phyloP scores from a whole-genome alignment of 768 basidiomycete genomes.

The Pleurotus giganteus region DNA sequence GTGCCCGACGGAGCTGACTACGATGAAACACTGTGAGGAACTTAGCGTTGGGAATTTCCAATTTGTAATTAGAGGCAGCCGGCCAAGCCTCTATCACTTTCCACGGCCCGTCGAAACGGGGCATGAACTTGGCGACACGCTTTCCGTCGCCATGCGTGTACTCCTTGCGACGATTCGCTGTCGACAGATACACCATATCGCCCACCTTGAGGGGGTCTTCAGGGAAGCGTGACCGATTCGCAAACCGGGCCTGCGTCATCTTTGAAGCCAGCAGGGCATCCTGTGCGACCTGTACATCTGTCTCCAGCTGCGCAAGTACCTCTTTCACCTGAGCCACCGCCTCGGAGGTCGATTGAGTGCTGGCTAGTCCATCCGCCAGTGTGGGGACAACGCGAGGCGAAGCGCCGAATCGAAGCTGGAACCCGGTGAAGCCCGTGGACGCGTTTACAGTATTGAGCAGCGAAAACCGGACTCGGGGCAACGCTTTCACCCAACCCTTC shows the following conservation, averaged over 20 bases:
- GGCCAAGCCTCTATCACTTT: constrained; percentile 16
- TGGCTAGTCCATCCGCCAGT: constrained; percentile 13
- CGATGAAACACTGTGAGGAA: too few relatives aligned
- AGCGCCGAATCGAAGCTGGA: constrained; percentile 25
- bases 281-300: constrained; percentile 20
- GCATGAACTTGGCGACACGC: constrained; percentile 34
- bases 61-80: constrained; percentile 20
- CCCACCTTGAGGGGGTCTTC: constrained; percentile 20
- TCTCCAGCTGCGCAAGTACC: constrained; percentile 3
- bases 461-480: constrained; percentile 26
- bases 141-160: constrained; percentile 20
- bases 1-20: neutral
- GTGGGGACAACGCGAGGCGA: constrained; percentile 24
- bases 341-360: too few relatives aligned
- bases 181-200: constrained; percentile 10
- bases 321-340: constrained; percentile 12
- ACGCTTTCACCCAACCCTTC: constrained; percentile 23
- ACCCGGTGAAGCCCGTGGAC: constrained; percentile 28
- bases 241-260: constrained; percentile 18
- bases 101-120: constrained; percentile 28
- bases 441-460: constrained; percentile 30
- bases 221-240: constrained; percentile 17
- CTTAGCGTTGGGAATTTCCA: constrained; percentile 12
- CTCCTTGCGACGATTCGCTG: constrained; percentile 16
- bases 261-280: constrained; percentile 27